Evolutionary conservation across 495 filamentous ascomycete species (phyloP), one percentile per base, ranked within the genome.

Genomic region (Annulohypoxylon bovei): DNA sequence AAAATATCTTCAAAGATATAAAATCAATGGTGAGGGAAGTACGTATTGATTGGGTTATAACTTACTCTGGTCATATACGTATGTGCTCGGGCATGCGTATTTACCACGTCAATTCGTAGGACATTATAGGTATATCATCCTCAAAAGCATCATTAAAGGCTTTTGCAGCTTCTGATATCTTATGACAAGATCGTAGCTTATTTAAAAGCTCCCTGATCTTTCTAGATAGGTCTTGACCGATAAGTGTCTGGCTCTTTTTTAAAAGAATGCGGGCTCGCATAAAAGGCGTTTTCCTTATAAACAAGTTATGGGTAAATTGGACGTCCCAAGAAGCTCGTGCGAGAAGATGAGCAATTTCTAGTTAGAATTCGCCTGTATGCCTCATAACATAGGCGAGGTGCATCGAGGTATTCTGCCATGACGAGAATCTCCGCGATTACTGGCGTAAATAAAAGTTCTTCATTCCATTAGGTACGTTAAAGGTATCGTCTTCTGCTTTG

Each of bases 381-480:
- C 22, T 35, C 28, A 30, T 57, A 65, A 7, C 18, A 25, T 0
- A 58, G 53, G 8, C 0, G 8, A 9, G 62, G 62, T 8, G 56
- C 47, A 32, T 65, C 62, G 6, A 65, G 28, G 18, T 46, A 65
- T 4, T 65, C 62, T 2, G 52, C 52, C 9, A 37, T 1, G 27
- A 57, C 11, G 6, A 65, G 9, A 35, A 65, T 22, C 1, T 39
- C 20, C 1, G 53, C 52, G 11, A 57, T 20, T 11, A 4, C 12
- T 40, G 52, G 3, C 27, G 46, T 2, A 9, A 6, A 14, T 1
- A 18, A 20, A 1, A 5, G 25, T 22, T 44, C 16, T 44, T 20
- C 39, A n/a, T 20, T 44, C 2, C n/a, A n/a, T n/a, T n/a, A n/a
- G n/a, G 2, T 1, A 4, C 7, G 3, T 8, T 20, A 8, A 32